Evolutionary conservation across 106 monocot genomes (phyloP), one percentile per base, ranked within the genome.

Genomic region (Triglochin maritima): DNA sequence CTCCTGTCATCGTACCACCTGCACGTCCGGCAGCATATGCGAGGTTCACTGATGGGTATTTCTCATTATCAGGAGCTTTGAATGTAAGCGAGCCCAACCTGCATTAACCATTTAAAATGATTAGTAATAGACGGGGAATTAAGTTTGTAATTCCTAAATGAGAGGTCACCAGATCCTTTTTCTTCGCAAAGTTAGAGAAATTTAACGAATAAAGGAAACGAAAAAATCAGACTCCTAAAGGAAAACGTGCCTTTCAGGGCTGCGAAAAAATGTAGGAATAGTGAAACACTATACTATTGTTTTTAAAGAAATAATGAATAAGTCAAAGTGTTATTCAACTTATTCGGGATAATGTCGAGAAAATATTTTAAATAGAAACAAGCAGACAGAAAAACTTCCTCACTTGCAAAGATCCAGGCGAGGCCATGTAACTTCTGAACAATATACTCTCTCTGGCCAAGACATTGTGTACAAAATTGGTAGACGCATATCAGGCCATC

Each of bases 321-420:
- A 29, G 29, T 29, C 29, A 29, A 29, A 0, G 29, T 29, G 29
- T 29, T 29, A 29, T 29, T 29, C 29, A 29, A 29, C 1, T 29
- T 29, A 29, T 29, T 29, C 1, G 29, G 29, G 29, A 29, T 29
- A 29, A 29, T 29, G 29, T 29, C 29, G 1, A 29, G 29, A 29
- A 29, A 29, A 29, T 29, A 29, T 1, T 29, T 29, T 29, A 29
- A 29, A 29, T 29, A 29, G 29, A 29, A 29, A 29, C 29, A 1
- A 29, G 29, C 29, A 29, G 29, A 62, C 2, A 63, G 12, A 17
- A 64, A 9, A 50, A 13, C 64, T 12, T 29, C 7, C 71, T 3
- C 81, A 90, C 89, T 95, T 95, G 95, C 90, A 90, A 65, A 96
- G 83, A 70, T 96, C 95, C 51, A 96, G 95, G 50, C 95, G 79